Percentiles rank a stretch among this genome's conserved stretches.
These are phyloP conservation scores for Microdochium nivale DNA, from an alignment of 2,329 filamentous ascomycete genomes.

Conservation along the genomic window DNA sequence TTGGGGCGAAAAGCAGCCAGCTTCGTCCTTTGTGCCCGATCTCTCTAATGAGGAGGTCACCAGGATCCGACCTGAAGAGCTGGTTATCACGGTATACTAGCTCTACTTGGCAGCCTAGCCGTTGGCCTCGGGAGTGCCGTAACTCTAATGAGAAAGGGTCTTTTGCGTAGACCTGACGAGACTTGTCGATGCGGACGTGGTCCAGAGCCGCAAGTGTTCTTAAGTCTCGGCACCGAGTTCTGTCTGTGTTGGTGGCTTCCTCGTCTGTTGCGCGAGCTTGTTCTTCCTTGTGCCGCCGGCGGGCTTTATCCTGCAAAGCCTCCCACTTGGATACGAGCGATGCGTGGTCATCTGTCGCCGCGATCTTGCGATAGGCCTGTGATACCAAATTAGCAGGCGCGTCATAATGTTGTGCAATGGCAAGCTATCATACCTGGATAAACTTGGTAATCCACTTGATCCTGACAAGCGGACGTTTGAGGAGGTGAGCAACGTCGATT, in stretches of 20 bases:
- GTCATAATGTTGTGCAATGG: neutral
- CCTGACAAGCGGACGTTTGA: conserved; percentile 81
- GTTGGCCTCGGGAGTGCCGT: conserved; percentile 80
- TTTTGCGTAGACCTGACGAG: conserved; percentile 76
- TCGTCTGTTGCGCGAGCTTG: conserved; percentile 72
- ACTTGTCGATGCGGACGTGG: conserved; percentile 63
- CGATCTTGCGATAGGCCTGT: conserved; percentile 49
- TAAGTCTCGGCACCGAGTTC: conserved; percentile 70
- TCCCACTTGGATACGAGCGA: conserved; percentile 57
- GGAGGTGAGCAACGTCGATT: conserved; percentile 86
- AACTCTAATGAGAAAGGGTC: conserved; percentile 85
- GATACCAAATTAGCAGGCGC: conserved; percentile 23
- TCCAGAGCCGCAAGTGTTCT: conserved; percentile 65
- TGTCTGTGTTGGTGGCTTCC: conserved; percentile 75
- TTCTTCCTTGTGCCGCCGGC: conserved; percentile 66
- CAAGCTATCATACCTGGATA: conserved; percentile 49
- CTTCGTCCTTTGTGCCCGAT: conserved; percentile 63
- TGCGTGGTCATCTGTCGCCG: conserved; percentile 44
- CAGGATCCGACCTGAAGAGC: conserved; percentile 54
- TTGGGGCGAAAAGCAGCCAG: conserved; percentile 87
- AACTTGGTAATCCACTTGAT: conserved; percentile 83
- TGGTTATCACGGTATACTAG: conserved; percentile 76
- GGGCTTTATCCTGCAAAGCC: conserved; percentile 65
- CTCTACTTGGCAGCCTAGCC: conserved; percentile 83
- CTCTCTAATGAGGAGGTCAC: conserved; percentile 89